phyloP scores from a whole-genome alignment of 495 filamentous ascomycete species.

The Penicillium cataractarum region DNA sequence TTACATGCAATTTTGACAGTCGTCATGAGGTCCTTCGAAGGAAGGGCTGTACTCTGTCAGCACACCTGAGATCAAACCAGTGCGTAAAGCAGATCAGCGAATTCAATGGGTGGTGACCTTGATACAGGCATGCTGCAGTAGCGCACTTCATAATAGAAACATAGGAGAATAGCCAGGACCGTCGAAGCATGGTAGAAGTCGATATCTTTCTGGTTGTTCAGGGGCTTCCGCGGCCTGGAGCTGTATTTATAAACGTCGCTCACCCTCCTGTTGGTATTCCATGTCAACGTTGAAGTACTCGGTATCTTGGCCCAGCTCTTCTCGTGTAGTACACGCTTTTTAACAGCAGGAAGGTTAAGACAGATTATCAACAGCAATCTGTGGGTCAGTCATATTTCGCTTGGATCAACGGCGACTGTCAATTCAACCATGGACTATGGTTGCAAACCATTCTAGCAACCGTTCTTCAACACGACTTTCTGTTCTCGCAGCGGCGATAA shows the following conservation, averaged over 20 bases:
- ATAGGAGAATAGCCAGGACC: background rate
- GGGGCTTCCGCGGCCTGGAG: background rate
- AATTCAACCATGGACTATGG: background rate
- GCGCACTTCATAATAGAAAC: background rate
- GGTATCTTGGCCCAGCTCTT: background rate
- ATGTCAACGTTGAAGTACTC: too few species aligned
- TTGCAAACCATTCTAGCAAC: background rate
- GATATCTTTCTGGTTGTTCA: background rate
- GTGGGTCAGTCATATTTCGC: background rate
- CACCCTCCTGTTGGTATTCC: background rate
- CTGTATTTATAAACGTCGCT: background rate
- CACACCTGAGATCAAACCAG: background rate
- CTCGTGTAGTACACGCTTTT: background rate
- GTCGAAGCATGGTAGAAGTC: background rate
- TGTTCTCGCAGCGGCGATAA: constrained; percentile 1
- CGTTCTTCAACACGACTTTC: background rate
- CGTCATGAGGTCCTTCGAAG: background rate
- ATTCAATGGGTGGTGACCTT: background rate
- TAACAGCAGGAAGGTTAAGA: background rate
- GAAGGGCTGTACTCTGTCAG: background rate
- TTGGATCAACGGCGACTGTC: background rate
- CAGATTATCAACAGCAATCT: background rate
- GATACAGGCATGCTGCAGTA: background rate
- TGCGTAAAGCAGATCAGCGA: background rate
- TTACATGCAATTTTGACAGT: background rate